Conservation (phyloP, 1,284 basidiomycete species). For the Golubevia sp. region DNA sequence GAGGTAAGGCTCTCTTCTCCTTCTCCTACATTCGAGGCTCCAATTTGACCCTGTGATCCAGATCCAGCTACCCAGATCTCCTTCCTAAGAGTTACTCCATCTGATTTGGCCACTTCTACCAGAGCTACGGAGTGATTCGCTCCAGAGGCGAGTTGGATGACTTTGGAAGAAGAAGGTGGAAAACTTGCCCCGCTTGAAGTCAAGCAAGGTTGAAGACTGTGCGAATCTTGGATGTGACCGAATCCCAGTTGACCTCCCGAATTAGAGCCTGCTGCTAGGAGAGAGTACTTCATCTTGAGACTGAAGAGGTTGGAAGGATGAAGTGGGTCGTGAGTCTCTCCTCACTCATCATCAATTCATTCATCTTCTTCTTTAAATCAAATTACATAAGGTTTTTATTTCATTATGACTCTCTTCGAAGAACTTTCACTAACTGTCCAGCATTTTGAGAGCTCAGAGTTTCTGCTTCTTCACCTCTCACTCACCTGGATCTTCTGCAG, state of each 20-base stretch:
- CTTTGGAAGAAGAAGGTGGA: slow-evolving; percentile 8
- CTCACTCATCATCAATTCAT: too few species aligned
- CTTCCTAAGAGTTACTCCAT: not conserved
- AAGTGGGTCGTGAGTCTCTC: too few species aligned
- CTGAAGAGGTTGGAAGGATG: too few species aligned
- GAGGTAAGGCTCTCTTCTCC: not conserved
- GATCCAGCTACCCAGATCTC: not conserved
- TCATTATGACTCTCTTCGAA: too few species aligned
- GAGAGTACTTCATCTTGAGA: not conserved
- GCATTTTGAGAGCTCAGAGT: too few species aligned
- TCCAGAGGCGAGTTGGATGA: slow-evolving; percentile 18
- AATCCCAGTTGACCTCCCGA: slow-evolving; percentile 24
- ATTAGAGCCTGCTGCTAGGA: slow-evolving; percentile 29
- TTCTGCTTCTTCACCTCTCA: too few species aligned
- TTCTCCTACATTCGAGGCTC: not conserved
- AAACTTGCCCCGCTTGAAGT: slow-evolving; percentile 4
- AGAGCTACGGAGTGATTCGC: slow-evolving; percentile 26
- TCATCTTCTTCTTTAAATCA: too few species aligned
- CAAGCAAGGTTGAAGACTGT: slow-evolving; percentile 7
- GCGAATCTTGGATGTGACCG: slow-evolving; percentile 15
- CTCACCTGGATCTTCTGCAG: too few species aligned
- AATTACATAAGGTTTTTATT: too few species aligned
- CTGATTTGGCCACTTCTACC: not conserved
- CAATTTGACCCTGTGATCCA: not conserved
- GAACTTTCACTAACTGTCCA: too few species aligned